Conservation (phyloP, 2,329 filamentous ascomycete genomes). For the Orbilia brochopaga region DNA sequence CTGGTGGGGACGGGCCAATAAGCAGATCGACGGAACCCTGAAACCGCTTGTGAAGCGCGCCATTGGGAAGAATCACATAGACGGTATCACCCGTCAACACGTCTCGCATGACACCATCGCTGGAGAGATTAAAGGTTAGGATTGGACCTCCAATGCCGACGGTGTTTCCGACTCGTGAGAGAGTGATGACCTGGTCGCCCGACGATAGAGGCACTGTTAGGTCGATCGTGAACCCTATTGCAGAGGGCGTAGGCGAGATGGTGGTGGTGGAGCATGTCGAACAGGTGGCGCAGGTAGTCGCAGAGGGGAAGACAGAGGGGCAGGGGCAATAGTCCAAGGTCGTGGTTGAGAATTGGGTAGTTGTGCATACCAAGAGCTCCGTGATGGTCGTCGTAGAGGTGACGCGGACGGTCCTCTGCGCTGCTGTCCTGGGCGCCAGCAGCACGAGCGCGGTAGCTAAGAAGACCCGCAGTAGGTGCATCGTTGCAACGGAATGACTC, state of each 20-base stretch:
- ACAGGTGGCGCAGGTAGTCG: conserved; percentile 11
- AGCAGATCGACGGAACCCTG: conserved; percentile 34
- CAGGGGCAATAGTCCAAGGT: conserved; percentile 35
- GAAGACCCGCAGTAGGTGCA: conserved; percentile 4
- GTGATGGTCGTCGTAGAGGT: conserved; percentile 34
- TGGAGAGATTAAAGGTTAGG: conserved; percentile 25
- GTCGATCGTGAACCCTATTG: conserved; percentile 25
- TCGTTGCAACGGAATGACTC: not conserved
- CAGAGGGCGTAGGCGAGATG: conserved; percentile 19
- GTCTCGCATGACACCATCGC: conserved; percentile 23
- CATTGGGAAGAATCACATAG: conserved; percentile 31
- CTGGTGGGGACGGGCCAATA: conserved; percentile 23
- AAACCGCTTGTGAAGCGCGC: conserved; percentile 30
- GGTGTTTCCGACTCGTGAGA: conserved; percentile 42
- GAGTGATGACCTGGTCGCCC: conserved; percentile 24
- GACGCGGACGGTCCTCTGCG: conserved; percentile 11
- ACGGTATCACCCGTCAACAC: conserved; percentile 25
- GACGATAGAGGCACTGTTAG: conserved; percentile 22
- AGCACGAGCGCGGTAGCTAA: conserved; percentile 2
- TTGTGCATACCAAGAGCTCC: conserved; percentile 29
- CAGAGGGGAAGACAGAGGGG: conserved; percentile 11
- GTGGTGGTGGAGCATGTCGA: conserved; percentile 26
- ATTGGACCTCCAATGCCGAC: conserved; percentile 30
- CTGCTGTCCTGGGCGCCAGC: not conserved
- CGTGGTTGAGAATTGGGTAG: conserved; percentile 23